phyloP scores from a whole-genome alignment of 1,139 yeast species.

The Pichiaceae sp. region DNA sequence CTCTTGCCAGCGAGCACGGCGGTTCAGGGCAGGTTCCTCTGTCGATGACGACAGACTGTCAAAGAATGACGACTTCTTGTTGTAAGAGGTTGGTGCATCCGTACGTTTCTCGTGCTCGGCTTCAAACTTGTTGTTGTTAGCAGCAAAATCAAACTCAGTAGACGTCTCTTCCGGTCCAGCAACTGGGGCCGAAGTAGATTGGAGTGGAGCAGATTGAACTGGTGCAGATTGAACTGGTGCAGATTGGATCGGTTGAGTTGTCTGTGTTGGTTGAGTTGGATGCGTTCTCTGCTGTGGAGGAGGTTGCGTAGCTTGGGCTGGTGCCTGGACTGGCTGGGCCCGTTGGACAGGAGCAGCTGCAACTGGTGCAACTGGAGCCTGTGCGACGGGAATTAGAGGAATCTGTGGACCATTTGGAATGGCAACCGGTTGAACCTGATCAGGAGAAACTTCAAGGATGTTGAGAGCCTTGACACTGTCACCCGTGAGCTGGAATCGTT shows the following conservation, averaged over 20 bases:
- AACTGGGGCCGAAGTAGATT: constrained; percentile 1
- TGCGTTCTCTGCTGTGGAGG: not conserved
- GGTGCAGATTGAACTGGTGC: not conserved
- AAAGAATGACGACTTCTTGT: constrained; percentile 70
- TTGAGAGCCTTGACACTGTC: constrained; percentile 86
- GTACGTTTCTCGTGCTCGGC: constrained; percentile 19
- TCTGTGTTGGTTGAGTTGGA: not conserved
- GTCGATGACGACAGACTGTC: constrained; percentile 65
- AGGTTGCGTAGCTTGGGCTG: constrained; percentile 1
- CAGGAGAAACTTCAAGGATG: constrained; percentile 63
- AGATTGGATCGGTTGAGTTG: not conserved
- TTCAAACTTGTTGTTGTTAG: constrained; percentile 55
- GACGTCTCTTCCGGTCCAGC: constrained; percentile 17
- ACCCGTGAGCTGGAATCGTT: constrained; percentile 82
- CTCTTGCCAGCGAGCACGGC: constrained; percentile 42
- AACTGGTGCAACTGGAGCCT: constrained; percentile 16
- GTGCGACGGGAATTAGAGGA: constrained; percentile 11
- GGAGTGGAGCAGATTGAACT: not conserved
- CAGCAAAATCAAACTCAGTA: constrained; percentile 55
- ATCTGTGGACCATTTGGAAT: constrained; percentile 13
- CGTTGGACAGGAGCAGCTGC: constrained; percentile 1
- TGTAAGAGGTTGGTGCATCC: constrained; percentile 34
- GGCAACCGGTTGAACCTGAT: constrained; percentile 38
- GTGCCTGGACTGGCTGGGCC: not conserved
- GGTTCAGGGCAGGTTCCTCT: constrained; percentile 21